These are phyloP conservation scores for Acacia melanoxylon DNA, from an alignment of 306 rosid genomes.

Conservation along the genomic window DNA sequence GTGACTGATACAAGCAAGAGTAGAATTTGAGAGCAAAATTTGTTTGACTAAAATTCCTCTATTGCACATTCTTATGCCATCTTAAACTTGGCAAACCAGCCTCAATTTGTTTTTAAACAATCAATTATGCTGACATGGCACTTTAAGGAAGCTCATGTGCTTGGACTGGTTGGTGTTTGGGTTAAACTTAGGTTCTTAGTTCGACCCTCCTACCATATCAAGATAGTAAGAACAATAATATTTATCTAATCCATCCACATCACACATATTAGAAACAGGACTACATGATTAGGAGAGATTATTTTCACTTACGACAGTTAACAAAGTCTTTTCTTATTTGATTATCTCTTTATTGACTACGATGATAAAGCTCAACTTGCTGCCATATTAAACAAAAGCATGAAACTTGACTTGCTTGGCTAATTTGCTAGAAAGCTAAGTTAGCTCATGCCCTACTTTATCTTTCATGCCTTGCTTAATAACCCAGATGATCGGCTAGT, in stretches of 20 bases:
- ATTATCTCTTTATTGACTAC: background rate
- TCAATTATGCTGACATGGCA: background rate
- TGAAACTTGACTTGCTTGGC: background rate
- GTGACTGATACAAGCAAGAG: background rate
- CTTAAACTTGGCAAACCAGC: background rate
- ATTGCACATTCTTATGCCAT: background rate
- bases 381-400: background rate
- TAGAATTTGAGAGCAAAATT: background rate
- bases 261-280: background rate
- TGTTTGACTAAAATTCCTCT: background rate
- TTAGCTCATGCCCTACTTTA: background rate
- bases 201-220: background rate
- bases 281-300: background rate
- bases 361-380: background rate
- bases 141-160: background rate
- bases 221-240: background rate
- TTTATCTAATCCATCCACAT: background rate
- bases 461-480: background rate
- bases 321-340: background rate
- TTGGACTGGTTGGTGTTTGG: background rate
- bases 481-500: background rate
- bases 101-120: background rate
- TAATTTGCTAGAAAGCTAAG: background rate
- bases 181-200: background rate
- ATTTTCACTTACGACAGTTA: background rate